phyloP scores from a whole-genome alignment of 352 stramenopile species.

The Phytopythium mirpurense region DNA sequence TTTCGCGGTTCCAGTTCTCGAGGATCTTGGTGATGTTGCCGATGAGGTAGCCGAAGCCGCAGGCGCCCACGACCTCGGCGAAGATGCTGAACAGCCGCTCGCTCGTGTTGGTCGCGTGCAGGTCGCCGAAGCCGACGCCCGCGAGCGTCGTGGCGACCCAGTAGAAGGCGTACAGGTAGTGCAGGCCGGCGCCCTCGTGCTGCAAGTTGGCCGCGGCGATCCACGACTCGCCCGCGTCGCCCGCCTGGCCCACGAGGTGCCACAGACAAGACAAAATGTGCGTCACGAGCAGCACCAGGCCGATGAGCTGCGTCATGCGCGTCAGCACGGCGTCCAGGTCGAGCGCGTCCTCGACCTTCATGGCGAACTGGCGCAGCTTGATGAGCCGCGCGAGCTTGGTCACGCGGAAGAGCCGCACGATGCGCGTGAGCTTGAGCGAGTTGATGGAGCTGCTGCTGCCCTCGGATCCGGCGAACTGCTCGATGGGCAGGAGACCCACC shows the following conservation, averaged over 20 bases:
- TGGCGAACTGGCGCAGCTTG: constrained; percentile 61
- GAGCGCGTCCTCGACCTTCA: constrained; percentile 65
- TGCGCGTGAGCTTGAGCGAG: constrained; percentile 59
- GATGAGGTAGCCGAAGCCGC: constrained; percentile 78
- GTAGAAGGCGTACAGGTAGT: constrained; percentile 82
- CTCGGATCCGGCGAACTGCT: constrained; percentile 30
- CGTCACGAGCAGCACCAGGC: constrained; percentile 61
- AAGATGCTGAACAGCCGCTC: constrained; percentile 71
- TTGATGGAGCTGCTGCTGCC: constrained; percentile 36
- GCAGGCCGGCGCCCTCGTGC: constrained; percentile 19
- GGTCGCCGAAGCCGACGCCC: constrained; percentile 79
- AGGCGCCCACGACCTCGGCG: constrained; percentile 67
- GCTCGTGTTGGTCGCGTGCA: constrained; percentile 61
- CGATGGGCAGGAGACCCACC: constrained; percentile 41
- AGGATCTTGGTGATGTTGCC: constrained; percentile 82
- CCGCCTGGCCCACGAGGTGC: constrained; percentile 55
- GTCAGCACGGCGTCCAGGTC: constrained; percentile 62
- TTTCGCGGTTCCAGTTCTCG: constrained; percentile 71
- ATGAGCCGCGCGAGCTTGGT: constrained; percentile 67
- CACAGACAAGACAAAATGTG: constrained; percentile 80
- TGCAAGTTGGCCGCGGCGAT: constrained; percentile 25
- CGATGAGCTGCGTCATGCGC: constrained; percentile 54
- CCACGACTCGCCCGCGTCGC: constrained; percentile 27
- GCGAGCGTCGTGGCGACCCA: constrained; percentile 81
- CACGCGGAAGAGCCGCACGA: constrained; percentile 60